Base-by-base conservation (phyloP, 192 early-diverging fungal genomes). In the Mortierella hygrophila region DNA sequence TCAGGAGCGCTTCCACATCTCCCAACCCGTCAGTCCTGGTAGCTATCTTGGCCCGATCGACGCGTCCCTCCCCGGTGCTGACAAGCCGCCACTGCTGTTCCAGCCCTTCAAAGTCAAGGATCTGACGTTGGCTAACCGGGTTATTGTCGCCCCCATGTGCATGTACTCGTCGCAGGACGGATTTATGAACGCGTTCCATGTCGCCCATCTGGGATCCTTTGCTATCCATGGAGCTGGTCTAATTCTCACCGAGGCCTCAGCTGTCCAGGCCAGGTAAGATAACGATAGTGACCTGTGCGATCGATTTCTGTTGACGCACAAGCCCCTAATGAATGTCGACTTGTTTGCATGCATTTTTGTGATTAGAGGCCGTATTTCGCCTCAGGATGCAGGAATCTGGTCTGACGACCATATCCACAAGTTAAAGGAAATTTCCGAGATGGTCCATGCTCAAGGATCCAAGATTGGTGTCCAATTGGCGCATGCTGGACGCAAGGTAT, bases 71-170 rank as follows among this genome's bases (percentile, higher is more conserved):
- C 73, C 74, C 6, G 70, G 52, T 23, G 47, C 82, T 5, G 74
- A 85, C 54, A 85, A 79, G 74, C 41, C 70, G 9, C 82, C 82
- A 21, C 63, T 79, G 23, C 88, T 97, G 7, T 97, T 94, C 81
- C 84, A 91, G 68, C 95, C 97, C 1, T 82, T 97, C 55, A 93
- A 77, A 0, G 85, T 97, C 77, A 92, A 95, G 70, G 82, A 85
- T 4, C 72, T 94, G 52, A 93, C 90, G 20, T 85, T 96, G 65
- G 94, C 94, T 49, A 99, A 98, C 89, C 92, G 96, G 18, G 76
- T 96, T 16, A 85, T 87, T 20, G 93, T 97, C 32, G 92, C 95
- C 41, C 97, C 97, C 57, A 98, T 97, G 97, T 96, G 96, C 90
- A 92, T 90, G 92, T 96, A 95, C 85, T 93, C 93, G 21, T 78